phyloP scores from a whole-genome alignment of 1,284 basidiomycete genomes.

The Pholiota adiposa region DNA sequence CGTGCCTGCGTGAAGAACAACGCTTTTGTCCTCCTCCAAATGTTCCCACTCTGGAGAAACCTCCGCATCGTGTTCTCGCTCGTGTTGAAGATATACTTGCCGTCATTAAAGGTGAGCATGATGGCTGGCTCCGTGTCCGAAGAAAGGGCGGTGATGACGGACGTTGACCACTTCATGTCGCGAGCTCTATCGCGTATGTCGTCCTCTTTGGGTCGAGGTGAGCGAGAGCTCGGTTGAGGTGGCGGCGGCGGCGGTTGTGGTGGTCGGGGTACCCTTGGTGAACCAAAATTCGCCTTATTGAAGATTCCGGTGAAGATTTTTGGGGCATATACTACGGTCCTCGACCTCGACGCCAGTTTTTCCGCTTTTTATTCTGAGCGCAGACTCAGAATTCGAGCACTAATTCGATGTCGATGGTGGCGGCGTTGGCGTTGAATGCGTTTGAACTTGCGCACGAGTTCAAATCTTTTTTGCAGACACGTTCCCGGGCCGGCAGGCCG shows the following conservation, averaged over 20 bases:
- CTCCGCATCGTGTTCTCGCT: slow-evolving; percentile 82
- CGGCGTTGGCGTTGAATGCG: no score
- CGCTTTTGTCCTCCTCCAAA: slow-evolving; percentile 67
- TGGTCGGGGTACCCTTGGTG: not conserved
- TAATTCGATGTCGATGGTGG: not conserved
- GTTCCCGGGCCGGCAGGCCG: not conserved
- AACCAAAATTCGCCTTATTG: not conserved
- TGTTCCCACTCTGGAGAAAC: slow-evolving; percentile 68
- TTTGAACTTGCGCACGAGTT: no score
- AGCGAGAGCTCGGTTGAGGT: not conserved
- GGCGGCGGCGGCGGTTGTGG: not conserved
- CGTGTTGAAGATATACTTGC: slow-evolving; percentile 86
- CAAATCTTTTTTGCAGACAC: no score
- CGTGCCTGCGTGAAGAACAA: slow-evolving; percentile 77
- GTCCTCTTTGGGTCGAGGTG: no score
- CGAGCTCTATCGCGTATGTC: slow-evolving; percentile 5
- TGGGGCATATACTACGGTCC: not conserved
- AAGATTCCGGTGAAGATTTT: not conserved
- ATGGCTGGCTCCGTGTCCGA: slow-evolving; percentile 83
- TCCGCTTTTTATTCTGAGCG: not conserved
- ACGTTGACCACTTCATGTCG: slow-evolving; percentile 58
- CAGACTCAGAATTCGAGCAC: not conserved
- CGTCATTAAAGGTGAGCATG: slow-evolving; percentile 74
- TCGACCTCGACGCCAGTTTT: slow-evolving; percentile 11
- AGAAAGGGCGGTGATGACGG: slow-evolving; percentile 57